Percentiles rank a stretch among this genome's conserved stretches.
Conservation (phyloP, 2,329 filamentous ascomycete genomes). For the Fusarium sp. region DNA sequence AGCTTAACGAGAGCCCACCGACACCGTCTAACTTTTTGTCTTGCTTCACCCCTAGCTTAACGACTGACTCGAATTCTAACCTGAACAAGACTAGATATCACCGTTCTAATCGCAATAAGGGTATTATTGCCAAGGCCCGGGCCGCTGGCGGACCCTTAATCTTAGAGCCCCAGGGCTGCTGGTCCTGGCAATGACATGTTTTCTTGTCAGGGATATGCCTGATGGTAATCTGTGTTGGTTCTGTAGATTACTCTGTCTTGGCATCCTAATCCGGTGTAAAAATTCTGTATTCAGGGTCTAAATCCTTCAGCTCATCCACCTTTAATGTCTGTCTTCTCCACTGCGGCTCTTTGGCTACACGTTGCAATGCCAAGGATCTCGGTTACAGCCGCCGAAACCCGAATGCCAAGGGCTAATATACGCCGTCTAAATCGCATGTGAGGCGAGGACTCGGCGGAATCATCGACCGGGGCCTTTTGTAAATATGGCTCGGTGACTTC, state of each 20-base stretch:
- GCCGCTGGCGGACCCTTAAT: constrained; percentile 2
- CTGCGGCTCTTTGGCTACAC: background rate
- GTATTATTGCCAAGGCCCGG: background rate
- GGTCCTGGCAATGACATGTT: background rate
- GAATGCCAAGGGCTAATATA: background rate
- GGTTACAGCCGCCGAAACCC: background rate
- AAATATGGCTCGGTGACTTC: background rate
- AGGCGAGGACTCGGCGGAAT: background rate
- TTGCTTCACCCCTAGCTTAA: background rate
- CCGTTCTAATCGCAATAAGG: background rate
- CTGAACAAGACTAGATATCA: background rate
- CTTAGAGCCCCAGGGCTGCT: background rate
- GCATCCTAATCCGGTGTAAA: background rate
- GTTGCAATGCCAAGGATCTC: background rate
- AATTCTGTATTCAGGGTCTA: background rate
- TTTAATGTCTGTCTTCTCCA: background rate
- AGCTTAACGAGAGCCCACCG: background rate
- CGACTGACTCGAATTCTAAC: background rate
- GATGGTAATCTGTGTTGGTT: constrained; percentile 5
- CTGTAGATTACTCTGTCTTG: background rate
- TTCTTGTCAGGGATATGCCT: background rate
- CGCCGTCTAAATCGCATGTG: background rate
- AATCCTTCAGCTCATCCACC: background rate
- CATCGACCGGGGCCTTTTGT: background rate
- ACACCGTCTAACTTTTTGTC: background rate